Base-by-base conservation (phyloP, 1,139 yeast species). In the Diutina rugosa region DNA sequence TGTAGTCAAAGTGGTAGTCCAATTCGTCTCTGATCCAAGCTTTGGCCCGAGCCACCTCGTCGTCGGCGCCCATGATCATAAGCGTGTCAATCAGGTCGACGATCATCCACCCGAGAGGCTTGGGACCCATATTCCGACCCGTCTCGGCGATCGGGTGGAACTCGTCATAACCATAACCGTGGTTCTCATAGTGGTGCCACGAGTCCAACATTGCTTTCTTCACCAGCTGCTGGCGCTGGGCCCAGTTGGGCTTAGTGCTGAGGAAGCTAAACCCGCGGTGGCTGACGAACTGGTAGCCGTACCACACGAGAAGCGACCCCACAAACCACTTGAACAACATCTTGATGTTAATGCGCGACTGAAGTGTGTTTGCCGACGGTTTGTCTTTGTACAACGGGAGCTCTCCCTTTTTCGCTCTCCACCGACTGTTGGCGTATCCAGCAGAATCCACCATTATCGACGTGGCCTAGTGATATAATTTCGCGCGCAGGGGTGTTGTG, bases 31-130 rank as follows among this genome's bases (percentile, higher is more conserved):
- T 76, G 56, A 91, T 86, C 97, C 97, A 93, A 3, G 79, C 67
- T 59, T 81, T 78, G 8, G 96, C 95, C 52, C 80, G 75, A 38
- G 69, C 70, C 49, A 88, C 75, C 63, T 88, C 90, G 26, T 81
- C 83, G 9, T 78, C 72, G 56, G 90, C 79, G 44, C 81, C 90
- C 97, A 91, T 90, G 38, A 91, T 63, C 73, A 83, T 77, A 74
- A 91, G 71, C 0, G 97, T 88, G 65, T 93, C 98, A 57, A 93
- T 70, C 1, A 95, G 78, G 68, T 91, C 98, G 7, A 91, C 95
- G 63, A 91, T 85, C 68, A 91, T 88, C 97, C 97, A 91, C 2
- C 99, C 99, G 62, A 91, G 71, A 1, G 98, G 97, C 58, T 77
- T 69, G 7, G 84, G 84, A 0, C 90, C 91, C 90, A 90, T 87